phyloP scores from a whole-genome alignment of 306 rosid species.

The Prunus campanulata region DNA sequence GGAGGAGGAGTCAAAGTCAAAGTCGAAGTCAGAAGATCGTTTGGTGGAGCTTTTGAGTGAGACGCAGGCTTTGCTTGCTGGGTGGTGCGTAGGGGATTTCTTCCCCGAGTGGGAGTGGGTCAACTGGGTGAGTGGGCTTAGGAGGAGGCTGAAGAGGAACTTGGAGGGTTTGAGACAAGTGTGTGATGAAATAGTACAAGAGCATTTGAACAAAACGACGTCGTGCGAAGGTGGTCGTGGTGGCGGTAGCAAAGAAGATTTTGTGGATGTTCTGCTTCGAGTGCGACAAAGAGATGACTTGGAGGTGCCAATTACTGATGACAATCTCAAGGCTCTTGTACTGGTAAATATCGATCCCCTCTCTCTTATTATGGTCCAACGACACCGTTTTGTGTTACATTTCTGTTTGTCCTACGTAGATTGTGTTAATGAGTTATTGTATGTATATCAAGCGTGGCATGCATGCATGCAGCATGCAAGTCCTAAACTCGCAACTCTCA shows the following conservation, averaged over 20 bases:
- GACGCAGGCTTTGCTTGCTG: conserved; percentile 36
- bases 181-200: conserved; percentile 34
- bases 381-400: background rate
- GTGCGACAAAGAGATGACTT: conserved; percentile 27
- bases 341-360: conserved; percentile 18
- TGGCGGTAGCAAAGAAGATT: conserved; percentile 23
- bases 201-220: conserved; percentile 18
- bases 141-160: conserved; percentile 23
- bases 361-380: too few relatives aligned
- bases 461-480: background rate
- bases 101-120: conserved; percentile 38
- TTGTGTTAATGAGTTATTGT: too few relatives aligned
- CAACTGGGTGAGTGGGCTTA: conserved; percentile 21
- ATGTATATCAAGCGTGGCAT: too few relatives aligned
- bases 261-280: conserved; percentile 38
- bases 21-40: conserved; percentile 5
- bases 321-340: conserved; percentile 43
- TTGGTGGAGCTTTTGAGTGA: conserved; percentile 25
- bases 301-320: conserved; percentile 32
- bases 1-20: background rate
- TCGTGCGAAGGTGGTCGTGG: background rate
- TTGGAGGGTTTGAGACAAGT: conserved; percentile 23
- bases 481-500: background rate
- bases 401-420: background rate
- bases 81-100: conserved; percentile 37